Percentiles rank a stretch among this genome's conserved stretches.
phyloP scores from a whole-genome alignment of 176 grass and related monocot genomes.

The Saccharum officinarum region DNA sequence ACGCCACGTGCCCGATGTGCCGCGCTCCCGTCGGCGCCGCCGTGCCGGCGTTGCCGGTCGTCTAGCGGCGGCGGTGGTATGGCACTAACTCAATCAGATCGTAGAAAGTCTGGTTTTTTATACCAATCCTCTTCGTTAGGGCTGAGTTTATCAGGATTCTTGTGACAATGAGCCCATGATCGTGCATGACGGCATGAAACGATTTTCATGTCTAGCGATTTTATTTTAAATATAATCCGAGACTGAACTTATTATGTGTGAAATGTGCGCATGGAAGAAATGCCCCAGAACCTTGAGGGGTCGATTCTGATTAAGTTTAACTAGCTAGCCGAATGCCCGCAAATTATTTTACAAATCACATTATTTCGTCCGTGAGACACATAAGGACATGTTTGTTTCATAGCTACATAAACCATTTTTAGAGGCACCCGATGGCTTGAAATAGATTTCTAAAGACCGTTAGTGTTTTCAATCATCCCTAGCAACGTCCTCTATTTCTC shows the following conservation, averaged over 20 bases:
- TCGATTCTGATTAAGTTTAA: no score
- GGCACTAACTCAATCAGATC: neutral
- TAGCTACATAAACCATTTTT: no score
- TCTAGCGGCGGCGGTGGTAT: neutral
- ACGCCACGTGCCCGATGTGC: conserved; percentile 54
- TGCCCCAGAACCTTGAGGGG: no score
- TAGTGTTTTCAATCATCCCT: no score
- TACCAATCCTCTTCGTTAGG: neutral
- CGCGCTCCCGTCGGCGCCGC: conserved; percentile 10
- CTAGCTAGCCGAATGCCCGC: neutral
- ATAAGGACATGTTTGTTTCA: no score
- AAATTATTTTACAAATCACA: no score
- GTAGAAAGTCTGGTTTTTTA: neutral
- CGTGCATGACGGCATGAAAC: neutral
- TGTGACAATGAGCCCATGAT: neutral
- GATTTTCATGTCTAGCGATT: neutral
- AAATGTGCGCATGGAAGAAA: neutral
- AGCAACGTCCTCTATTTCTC: no score
- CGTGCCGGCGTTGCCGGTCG: neutral
- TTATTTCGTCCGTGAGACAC: no score
- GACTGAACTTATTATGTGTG: neutral
- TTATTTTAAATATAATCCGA: neutral
- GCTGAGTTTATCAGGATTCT: neutral
- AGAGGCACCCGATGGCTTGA: no score
- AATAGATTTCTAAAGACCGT: no score